These are phyloP conservation scores for Persicaria maculosa DNA, from an alignment of 148 eudicot genomes.

Conservation along the genomic window DNA sequence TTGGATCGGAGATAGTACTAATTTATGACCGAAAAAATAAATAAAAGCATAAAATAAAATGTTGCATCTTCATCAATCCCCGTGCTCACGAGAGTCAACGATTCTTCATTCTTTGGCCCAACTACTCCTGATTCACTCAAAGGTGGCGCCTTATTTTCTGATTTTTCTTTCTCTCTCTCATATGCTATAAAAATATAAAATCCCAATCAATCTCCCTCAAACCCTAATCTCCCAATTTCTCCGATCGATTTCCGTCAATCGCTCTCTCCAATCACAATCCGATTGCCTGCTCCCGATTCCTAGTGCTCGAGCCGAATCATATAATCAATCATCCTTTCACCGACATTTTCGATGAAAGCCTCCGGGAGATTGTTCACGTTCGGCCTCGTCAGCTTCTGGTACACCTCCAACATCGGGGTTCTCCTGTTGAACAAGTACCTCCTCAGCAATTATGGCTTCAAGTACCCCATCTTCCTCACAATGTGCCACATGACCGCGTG, in stretches of 20 bases:
- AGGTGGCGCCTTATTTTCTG: constrained; percentile 14
- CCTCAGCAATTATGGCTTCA: constrained; percentile 10
- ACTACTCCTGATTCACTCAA: constrained; percentile 5
- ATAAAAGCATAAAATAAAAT: too few species aligned
- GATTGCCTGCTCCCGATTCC: background rate
- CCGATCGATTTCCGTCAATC: background rate
- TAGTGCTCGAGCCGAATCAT: background rate
- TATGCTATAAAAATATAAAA: background rate
- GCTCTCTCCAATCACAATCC: background rate
- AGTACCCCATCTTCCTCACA: constrained; percentile 16
- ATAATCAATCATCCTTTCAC: background rate
- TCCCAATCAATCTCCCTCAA: background rate
- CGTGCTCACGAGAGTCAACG: constrained; percentile 1
- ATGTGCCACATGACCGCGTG: constrained; percentile 18
- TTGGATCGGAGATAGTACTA: too few species aligned
- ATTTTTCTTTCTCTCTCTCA: background rate
- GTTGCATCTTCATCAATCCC: too few species aligned
- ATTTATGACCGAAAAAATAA: too few species aligned
- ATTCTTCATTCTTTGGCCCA: background rate
- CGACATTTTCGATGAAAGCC: constrained; percentile 24
- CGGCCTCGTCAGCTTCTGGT: constrained; percentile 32
- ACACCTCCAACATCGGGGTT: constrained; percentile 13
- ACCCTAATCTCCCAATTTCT: background rate
- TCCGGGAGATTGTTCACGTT: constrained; percentile 49
- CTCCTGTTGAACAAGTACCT: constrained; percentile 9